Evolutionary conservation across 805 yeast genomes (phyloP).

Genomic region (Yarrowia porcina): DNA sequence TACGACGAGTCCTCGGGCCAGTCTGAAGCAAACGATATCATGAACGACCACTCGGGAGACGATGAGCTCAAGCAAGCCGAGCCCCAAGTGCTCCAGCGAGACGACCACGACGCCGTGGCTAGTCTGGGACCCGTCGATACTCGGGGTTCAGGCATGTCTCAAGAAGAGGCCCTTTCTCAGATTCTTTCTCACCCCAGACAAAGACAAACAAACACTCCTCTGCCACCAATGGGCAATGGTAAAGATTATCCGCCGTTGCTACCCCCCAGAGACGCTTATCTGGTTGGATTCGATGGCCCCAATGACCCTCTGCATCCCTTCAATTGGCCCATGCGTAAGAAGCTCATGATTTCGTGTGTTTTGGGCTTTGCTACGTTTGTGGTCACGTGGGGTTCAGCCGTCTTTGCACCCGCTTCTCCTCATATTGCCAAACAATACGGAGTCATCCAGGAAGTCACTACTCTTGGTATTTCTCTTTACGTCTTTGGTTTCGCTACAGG

Average conservation of each 20-base stretch:
- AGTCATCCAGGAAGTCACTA: conserved; percentile 65
- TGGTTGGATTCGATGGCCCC: conserved; percentile 66
- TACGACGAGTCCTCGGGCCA: conserved; percentile 18
- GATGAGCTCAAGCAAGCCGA: neutral
- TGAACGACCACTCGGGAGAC: neutral
- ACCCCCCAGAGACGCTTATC: conserved; percentile 40
- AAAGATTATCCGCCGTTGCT: conserved; percentile 28
- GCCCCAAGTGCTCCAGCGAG: neutral
- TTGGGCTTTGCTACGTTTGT: conserved; percentile 51
- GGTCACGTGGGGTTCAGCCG: conserved; percentile 78
- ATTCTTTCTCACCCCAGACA: conserved; percentile 9
- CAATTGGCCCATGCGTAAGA: conserved; percentile 59
- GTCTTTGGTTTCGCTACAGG: conserved; percentile 95
- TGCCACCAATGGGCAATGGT: conserved; percentile 28
- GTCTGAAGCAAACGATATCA: conserved; percentile 1
- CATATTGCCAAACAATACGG: conserved; percentile 51
- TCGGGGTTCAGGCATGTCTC: neutral
- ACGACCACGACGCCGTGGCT: neutral
- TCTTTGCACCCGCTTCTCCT: conserved; percentile 61
- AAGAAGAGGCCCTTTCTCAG: neutral
- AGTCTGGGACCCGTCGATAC: neutral
- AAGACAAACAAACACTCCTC: conserved; percentile 1
- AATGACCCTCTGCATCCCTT: conserved; percentile 76
- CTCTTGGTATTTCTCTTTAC: conserved; percentile 72
- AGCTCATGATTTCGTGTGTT: conserved; percentile 44